phyloP scores from a whole-genome alignment of 805 yeast genomes.

The Lipomyces yamadae region DNA sequence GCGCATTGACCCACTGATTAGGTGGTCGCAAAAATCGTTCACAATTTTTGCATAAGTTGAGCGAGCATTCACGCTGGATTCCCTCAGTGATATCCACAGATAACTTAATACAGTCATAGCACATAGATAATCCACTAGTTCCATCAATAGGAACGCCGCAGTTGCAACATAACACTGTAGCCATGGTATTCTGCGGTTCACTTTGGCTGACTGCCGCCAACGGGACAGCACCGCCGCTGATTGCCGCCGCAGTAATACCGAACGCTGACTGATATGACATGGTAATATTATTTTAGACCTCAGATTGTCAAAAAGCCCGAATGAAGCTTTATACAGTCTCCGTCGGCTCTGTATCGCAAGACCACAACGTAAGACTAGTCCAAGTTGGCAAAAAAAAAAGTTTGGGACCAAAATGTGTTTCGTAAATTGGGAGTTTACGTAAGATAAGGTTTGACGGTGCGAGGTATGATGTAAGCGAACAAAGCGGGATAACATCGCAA shows the following conservation, averaged over 20 bases:
- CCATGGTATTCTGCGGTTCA: conserved; percentile 43
- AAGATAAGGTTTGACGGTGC: too few species aligned
- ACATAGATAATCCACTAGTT: conserved; percentile 77
- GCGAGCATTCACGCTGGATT: conserved; percentile 81
- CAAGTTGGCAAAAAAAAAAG: too few species aligned
- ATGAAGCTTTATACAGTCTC: too few species aligned
- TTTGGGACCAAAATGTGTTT: too few species aligned
- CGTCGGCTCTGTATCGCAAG: too few species aligned
- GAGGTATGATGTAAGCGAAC: too few species aligned
- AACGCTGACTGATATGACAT: conserved; percentile 34
- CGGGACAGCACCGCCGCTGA: conserved; percentile 35
- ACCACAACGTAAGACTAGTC: too few species aligned
- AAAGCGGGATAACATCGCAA: too few species aligned
- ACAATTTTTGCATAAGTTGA: conserved; percentile 95
- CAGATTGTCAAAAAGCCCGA: background rate
- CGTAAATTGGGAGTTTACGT: too few species aligned
- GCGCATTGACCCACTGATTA: conserved; percentile 87
- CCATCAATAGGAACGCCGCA: conserved; percentile 99
- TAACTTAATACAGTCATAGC: conserved; percentile 94
- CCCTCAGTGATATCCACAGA: conserved; percentile 94
- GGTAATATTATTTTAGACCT: background rate
- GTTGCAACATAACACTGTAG: conserved; percentile 95
- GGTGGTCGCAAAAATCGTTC: conserved; percentile 97
- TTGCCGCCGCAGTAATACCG: conserved; percentile 29
- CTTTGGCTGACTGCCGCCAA: conserved; percentile 11